These are phyloP conservation scores for Heliosperma pusillum DNA, from an alignment of 148 eudicot species.

Conservation along the genomic window DNA sequence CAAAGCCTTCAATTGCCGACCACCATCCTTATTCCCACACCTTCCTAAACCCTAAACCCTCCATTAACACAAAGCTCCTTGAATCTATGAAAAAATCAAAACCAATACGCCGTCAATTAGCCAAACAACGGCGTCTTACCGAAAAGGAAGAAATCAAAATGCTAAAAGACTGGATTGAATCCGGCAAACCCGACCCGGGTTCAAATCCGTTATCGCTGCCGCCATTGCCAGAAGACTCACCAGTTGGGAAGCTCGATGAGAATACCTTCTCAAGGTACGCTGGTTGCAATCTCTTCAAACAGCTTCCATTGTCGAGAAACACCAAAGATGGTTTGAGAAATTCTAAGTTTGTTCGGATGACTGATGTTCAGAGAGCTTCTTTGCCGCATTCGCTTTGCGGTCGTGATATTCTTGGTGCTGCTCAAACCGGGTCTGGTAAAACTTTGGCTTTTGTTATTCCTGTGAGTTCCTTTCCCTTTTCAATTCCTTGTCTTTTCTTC, in stretches of 20 bases:
- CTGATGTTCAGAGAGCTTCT: constrained; percentile 85
- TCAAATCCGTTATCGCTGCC: constrained; percentile 67
- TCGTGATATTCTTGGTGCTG: constrained; percentile 89
- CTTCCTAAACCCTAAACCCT: too few species aligned
- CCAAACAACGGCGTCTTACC: constrained; percentile 41
- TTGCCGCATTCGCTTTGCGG: constrained; percentile 87
- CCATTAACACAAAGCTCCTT: background rate
- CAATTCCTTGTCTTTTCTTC: background rate
- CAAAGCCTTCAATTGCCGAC: too few species aligned
- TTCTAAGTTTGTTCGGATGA: constrained; percentile 46
- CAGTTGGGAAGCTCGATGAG: constrained; percentile 46
- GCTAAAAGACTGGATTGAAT: constrained; percentile 65
- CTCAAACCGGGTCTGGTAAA: constrained; percentile 89
- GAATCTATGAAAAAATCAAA: constrained; percentile 66
- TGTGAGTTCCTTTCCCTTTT: constrained; percentile 25
- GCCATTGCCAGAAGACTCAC: constrained; percentile 43
- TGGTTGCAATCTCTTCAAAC: constrained; percentile 57
- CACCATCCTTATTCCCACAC: too few species aligned
- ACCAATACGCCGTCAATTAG: constrained; percentile 28
- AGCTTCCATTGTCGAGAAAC: constrained; percentile 70
- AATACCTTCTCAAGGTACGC: constrained; percentile 57
- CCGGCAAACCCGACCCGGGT: constrained; percentile 60
- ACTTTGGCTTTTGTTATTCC: constrained; percentile 90
- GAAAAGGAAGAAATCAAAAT: constrained; percentile 63
- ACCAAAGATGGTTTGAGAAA: constrained; percentile 68